Evolutionary conservation across 495 filamentous ascomycete species (phyloP).

Genomic region (Mycothermus thermophilus): DNA sequence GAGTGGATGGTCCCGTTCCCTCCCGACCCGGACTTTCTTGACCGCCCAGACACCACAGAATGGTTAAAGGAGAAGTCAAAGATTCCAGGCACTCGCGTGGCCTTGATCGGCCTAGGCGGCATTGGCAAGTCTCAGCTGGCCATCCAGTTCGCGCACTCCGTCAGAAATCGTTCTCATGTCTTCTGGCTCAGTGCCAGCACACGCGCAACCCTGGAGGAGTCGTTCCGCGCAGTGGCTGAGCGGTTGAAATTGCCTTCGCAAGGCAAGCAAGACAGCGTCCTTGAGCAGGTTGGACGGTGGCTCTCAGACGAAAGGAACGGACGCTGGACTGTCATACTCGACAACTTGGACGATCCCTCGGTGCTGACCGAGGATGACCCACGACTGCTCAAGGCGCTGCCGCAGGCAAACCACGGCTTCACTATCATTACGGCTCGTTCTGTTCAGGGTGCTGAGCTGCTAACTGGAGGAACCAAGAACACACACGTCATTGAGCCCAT

Average conservation of each 20-base stretch:
- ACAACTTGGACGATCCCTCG: conserved; percentile 26
- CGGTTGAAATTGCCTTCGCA: neutral
- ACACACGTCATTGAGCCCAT: neutral
- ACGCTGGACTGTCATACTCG: conserved; percentile 31
- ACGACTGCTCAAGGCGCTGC: neutral
- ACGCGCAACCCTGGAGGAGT: conserved; percentile 23
- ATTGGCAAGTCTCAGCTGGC: conserved; percentile 17
- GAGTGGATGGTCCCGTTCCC: neutral
- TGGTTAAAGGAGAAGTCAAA: conserved; percentile 1
- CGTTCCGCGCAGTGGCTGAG: conserved; percentile 18
- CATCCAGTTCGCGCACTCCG: conserved; percentile 23
- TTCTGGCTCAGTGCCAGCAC: conserved; percentile 38
- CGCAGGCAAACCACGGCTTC: neutral
- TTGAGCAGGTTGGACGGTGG: neutral
- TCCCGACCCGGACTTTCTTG: conserved; percentile 4
- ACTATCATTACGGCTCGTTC: conserved; percentile 1
- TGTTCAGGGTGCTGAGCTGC: neutral
- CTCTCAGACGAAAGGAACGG: conserved; percentile 9
- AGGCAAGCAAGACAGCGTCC: neutral
- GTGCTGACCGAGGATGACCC: conserved; percentile 11
- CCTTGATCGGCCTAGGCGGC: conserved; percentile 14
- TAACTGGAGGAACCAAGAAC: neutral
- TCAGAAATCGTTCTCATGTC: conserved; percentile 23
- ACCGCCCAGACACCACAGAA: neutral
- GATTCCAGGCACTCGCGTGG: conserved; percentile 1